Percentiles rank a stretch among this genome's conserved stretches.
Conservation (phyloP, 441 rosid genomes). For the Raphanus hybrid region DNA sequence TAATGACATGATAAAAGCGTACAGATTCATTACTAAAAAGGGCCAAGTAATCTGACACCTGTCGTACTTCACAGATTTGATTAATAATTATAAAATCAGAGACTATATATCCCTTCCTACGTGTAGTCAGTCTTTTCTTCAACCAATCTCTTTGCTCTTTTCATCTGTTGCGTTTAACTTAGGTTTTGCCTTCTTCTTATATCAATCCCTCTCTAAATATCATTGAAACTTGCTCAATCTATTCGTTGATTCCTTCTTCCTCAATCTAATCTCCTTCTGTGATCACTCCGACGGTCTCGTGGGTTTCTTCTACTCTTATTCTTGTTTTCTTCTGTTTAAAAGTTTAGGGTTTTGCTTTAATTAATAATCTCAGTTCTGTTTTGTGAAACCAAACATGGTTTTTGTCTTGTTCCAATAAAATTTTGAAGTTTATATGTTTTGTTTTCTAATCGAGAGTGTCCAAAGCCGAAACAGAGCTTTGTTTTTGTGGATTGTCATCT, state of each 20-base stretch:
- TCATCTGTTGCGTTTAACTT: constrained; percentile 15
- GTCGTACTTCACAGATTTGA: constrained; percentile 7
- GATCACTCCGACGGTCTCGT: constrained; percentile 21
- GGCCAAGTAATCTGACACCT: constrained; percentile 8
- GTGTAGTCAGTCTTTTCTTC: constrained; percentile 17
- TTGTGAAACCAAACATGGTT: constrained; percentile 2
- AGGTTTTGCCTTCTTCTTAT: constrained; percentile 12
- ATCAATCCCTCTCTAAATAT: not conserved
- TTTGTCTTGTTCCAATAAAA: not conserved
- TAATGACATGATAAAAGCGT: not conserved
- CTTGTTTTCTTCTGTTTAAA: not conserved
- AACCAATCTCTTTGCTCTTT: constrained; percentile 1
- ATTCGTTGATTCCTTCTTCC: not conserved
- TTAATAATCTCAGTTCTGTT: not conserved
- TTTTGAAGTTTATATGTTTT: not conserved
- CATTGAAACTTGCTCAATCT: constrained; percentile 15
- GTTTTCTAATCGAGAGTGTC: not conserved
- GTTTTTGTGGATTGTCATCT: not conserved
- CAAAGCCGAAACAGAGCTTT: constrained; percentile 4
- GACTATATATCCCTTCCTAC: constrained; percentile 8
- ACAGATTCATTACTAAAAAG: constrained; percentile 12
- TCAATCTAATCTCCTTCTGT: not conserved
- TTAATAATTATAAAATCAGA: not conserved
- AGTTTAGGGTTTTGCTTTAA: not conserved
- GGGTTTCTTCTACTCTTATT: not conserved